Evolutionary conservation across 2,329 filamentous ascomycete genomes (phyloP), one percentile per base, ranked within the genome.

Genomic region (Pestalotiopsis sp.): DNA sequence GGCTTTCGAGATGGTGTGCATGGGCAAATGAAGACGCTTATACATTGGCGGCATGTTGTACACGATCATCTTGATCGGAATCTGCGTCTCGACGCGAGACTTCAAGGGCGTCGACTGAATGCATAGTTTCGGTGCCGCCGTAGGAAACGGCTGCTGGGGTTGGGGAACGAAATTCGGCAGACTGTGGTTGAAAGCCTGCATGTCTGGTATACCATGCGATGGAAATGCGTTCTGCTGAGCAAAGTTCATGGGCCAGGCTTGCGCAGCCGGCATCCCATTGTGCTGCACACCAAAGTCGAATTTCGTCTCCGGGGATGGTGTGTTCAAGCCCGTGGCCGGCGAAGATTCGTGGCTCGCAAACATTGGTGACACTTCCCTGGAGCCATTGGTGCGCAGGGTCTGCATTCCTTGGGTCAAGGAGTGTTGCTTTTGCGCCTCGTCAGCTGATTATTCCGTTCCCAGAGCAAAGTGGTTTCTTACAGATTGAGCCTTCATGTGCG

Each of bases 71-170:
- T 91, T 91, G 73, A 98, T 93, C 9, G 93, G 93, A 73, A 98
- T 98, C 78, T 98, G 96, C 0, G 96, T 98, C 83, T 99, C 96
- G 20, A 98, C 96, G 25, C 96, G 91, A 17, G 95, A 97, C 80
- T 98, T 98, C 68, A 89, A 78, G 4, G 91, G 91, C 3, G 89
- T 92, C 4, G 90, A 89, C 71, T 91, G 86, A 58, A 93, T 88
- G 13, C 86, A 87, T 52, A 93, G 79, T 65, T 81, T 80, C 65
- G 80, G 85, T 20, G 72, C 71, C 38, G 68, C 69, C 20, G 36
- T 38, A 13, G 70, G 68, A 52, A 69, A 65, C 17, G 71, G 60
- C 41, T 52, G 68, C 25, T 52, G 45, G 14, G 67, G 61, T 20
- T 71, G 69, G 23, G 71, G 70, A 17, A 71, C 68, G 52, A 71